phyloP scores from a whole-genome alignment of 2,329 filamentous ascomycete species.

The Colletotrichum simmondsii region DNA sequence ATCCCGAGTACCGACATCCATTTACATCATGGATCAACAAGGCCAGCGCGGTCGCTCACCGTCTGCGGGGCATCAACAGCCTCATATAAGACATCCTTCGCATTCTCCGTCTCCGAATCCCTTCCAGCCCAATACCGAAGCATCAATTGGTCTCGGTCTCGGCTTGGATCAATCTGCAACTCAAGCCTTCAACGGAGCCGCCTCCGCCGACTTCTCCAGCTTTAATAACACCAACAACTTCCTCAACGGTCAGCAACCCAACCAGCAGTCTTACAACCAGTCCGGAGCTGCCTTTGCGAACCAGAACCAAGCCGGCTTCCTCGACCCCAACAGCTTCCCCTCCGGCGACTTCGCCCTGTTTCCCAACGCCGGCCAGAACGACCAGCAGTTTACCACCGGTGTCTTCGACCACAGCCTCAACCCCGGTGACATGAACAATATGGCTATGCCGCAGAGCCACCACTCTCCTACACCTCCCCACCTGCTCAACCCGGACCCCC shows the following conservation, averaged over 20 bases:
- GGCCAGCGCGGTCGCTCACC: constrained; percentile 67
- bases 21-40: constrained; percentile 53
- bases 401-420: constrained; percentile 66
- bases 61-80: constrained; percentile 66
- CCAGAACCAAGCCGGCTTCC: constrained; percentile 56
- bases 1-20: constrained; percentile 23
- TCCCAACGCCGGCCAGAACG: constrained; percentile 54
- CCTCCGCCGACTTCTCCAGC: constrained; percentile 57
- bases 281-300: constrained; percentile 50
- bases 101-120: constrained; percentile 72
- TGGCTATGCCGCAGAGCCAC: constrained; percentile 66
- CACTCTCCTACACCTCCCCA: constrained; percentile 68
- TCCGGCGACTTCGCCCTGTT: constrained; percentile 74
- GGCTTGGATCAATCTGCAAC: constrained; percentile 62
- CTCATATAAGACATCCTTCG: constrained; percentile 73
- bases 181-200: constrained; percentile 52
- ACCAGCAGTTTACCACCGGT: constrained; percentile 70
- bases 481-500: constrained; percentile 61
- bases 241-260: constrained; percentile 59
- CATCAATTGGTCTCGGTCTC: constrained; percentile 67
- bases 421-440: constrained; percentile 59
- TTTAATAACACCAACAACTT: constrained; percentile 60
- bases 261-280: constrained; percentile 51
- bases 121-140: constrained; percentile 57
- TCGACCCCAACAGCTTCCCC: constrained; percentile 63